Percentiles rank a stretch among this genome's conserved stretches.
Conservation (phyloP, 345 rosid genomes). For the Salix caprea region DNA sequence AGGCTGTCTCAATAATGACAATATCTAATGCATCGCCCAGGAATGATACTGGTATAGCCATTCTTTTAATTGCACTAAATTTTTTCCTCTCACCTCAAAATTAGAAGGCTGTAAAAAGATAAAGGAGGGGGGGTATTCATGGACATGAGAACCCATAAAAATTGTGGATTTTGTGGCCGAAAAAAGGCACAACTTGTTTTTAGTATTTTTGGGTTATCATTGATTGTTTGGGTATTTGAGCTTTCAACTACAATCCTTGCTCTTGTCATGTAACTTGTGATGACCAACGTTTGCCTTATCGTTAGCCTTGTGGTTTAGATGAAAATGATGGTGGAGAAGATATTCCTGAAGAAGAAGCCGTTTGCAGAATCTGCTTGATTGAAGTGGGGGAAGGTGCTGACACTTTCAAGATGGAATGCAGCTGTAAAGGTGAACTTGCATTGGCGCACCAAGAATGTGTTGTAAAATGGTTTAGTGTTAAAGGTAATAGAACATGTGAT, state of each 20-base stretch:
- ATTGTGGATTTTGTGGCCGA: too few species aligned
- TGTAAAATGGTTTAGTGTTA: conserved; percentile 93
- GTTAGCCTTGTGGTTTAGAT: conserved; percentile 67
- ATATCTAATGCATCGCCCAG: conserved; percentile 28
- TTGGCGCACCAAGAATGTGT: conserved; percentile 90
- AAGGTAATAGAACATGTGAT: conserved; percentile 93
- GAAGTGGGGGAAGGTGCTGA: conserved; percentile 86
- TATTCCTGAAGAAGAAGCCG: conserved; percentile 88
- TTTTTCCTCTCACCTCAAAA: neutral
- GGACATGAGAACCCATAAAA: too few species aligned
- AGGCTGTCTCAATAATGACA: conserved; percentile 11
- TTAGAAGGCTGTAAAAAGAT: neutral
- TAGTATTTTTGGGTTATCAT: neutral
- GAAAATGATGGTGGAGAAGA: conserved; percentile 59
- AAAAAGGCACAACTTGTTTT: too few species aligned
- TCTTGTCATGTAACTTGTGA: conserved; percentile 23
- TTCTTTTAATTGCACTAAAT: neutral
- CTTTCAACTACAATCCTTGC: conserved; percentile 7
- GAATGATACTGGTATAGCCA: conserved; percentile 38
- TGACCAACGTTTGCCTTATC: conserved; percentile 60
- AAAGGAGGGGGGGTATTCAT: neutral
- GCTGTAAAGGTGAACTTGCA: conserved; percentile 92
- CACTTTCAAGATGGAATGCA: conserved; percentile 92
- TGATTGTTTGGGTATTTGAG: conserved; percentile 4
- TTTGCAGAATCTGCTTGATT: conserved; percentile 81